Evolutionary conservation across 371 early-diverging fungal species (phyloP).

Genomic region (Batkoa obscura): DNA sequence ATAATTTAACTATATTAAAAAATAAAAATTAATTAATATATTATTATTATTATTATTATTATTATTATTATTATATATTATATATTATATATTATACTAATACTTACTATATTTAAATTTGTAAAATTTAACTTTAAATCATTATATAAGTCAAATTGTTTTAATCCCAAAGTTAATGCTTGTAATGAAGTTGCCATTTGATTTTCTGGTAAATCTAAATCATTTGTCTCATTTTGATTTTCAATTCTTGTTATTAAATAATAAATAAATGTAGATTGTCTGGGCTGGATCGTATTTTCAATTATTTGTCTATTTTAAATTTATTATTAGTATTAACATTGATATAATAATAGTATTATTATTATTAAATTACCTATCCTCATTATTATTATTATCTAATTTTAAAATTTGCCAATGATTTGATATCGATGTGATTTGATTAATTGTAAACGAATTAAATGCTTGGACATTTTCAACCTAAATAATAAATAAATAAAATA

Average conservation of each 20-base stretch:
- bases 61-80: too few species aligned
- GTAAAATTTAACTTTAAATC: neutral
- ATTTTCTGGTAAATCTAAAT: neutral
- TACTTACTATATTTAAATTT: neutral
- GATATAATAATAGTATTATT: neutral
- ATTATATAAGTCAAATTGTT: neutral
- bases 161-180: neutral
- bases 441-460: slow-evolving; percentile 29
- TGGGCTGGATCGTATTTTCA: neutral
- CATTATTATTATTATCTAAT: slow-evolving; percentile 20
- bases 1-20: too few species aligned
- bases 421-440: slow-evolving; percentile 48
- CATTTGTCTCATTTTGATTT: neutral
- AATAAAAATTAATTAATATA: too few species aligned
- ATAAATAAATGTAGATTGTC: neutral
- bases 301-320: neutral
- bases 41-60: too few species aligned
- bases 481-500: too few species aligned
- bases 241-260: neutral
- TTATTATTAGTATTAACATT: neutral
- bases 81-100: too few species aligned
- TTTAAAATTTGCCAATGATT: slow-evolving; percentile 47
- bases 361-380: slow-evolving; percentile 1
- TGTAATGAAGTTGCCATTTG: neutral
- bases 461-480: slow-evolving; percentile 51